These are phyloP conservation scores for Colletotrichum zoysiae DNA, from an alignment of 2,329 filamentous ascomycete genomes.

Conservation along the genomic window DNA sequence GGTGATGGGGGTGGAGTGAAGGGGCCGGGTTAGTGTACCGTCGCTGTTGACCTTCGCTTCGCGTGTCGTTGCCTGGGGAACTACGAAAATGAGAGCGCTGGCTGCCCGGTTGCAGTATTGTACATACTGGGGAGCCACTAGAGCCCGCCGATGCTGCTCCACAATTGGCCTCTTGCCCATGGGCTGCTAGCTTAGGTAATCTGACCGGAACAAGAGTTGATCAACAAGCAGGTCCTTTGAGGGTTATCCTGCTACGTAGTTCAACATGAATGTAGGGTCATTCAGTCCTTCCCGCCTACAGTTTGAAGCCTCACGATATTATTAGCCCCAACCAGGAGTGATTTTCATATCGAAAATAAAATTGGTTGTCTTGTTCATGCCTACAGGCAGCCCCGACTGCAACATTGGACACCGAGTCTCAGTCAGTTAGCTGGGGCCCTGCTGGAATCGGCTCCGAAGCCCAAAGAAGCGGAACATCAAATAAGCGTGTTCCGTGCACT, in stretches of 20 bases:
- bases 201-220: background rate
- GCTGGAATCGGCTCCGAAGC: slow-evolving; percentile 28
- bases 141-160: slow-evolving; percentile 7
- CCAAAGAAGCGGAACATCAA: slow-evolving; percentile 38
- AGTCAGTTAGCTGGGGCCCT: slow-evolving; percentile 21
- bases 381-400: background rate
- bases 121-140: slow-evolving; percentile 17
- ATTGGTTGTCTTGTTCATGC: background rate
- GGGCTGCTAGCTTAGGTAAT: slow-evolving; percentile 16
- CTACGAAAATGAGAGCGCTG: slow-evolving; percentile 17
- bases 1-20: slow-evolving; percentile 36
- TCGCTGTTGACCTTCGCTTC: slow-evolving; percentile 40
- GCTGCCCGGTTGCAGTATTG: background rate
- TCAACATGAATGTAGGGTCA: background rate
- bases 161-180: slow-evolving; percentile 9
- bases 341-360: background rate
- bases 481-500: slow-evolving; percentile 35
- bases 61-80: slow-evolving; percentile 38
- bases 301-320: too few relatives aligned
- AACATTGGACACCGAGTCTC: slow-evolving; percentile 8
- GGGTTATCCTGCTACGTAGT: background rate
- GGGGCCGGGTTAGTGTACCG: slow-evolving; percentile 32
- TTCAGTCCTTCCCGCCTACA: background rate
- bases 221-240: slow-evolving; percentile 7
- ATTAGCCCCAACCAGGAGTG: too few relatives aligned